Base-by-base conservation (phyloP, 345 rosid species). In the Sonneratia alba region DNA sequence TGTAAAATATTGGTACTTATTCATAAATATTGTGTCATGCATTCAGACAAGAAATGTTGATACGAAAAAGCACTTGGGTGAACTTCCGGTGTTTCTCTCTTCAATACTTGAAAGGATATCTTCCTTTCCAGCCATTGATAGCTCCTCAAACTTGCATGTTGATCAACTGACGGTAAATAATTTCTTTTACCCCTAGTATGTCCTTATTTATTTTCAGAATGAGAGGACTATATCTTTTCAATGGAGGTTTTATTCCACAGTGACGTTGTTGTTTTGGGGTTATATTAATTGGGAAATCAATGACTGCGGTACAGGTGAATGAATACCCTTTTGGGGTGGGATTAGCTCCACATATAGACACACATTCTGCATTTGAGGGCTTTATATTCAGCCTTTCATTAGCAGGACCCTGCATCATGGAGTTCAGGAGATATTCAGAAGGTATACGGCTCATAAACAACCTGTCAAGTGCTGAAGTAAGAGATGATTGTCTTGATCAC, bases 331-430 rank as follows among this genome's bases (percentile, higher is more conserved):
- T 85, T 72, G 98, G 98, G 73, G 98, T 94, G 72, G 97, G 98
- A 68, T 82, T 91, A 77, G 91, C 98, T 36, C 98, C 98, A 63
- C 98, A 91, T 84, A 87, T 91, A 78, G 98, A 94, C 78, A 94
- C 96, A 64, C 98, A 94, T 86, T 91, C 98, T 21, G 98, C 98
- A 64, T 94, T 94, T 77, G 91, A 84, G 77, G 97, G 88, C 76
- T 87, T 80, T 68, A 91, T 94, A 73, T 94, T 90, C 79, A 94
- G 96, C 82, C 96, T 94, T 79, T 91, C 97, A 63, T 78, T 94
- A 87, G 93, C 96, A 36, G 98, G 98, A 75, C 97, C 98, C 80
- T 91, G 97, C 81, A 82, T 91, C 65, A 94, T 94, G 98, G 98
- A 94, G 76, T 94, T 94, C 74, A 86, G 98, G 81, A 91, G 78